Conservation (phyloP, 768 basidiomycete species). For the Naganishia randhawae region DNA sequence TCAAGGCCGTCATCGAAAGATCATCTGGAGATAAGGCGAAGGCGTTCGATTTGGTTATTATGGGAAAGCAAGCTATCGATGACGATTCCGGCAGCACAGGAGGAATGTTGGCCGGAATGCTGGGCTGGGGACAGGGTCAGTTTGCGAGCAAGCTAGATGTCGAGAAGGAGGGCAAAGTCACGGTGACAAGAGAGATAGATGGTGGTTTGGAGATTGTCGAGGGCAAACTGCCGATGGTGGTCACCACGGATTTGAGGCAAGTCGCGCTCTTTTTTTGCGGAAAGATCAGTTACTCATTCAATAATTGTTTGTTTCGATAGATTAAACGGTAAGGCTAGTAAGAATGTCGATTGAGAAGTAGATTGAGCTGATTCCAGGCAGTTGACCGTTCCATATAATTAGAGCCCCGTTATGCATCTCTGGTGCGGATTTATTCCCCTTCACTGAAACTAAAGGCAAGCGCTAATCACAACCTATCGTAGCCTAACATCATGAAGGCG, state of each 20-base stretch:
- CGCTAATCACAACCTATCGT: neutral
- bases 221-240: constrained; percentile 72
- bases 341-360: constrained; percentile 22
- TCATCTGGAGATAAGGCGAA: constrained; percentile 53
- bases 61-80: constrained; percentile 98
- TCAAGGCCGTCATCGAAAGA: constrained; percentile 69
- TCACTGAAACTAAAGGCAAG: neutral
- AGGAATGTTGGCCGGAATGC: constrained; percentile 90
- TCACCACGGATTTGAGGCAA: constrained; percentile 89
- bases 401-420: constrained; percentile 96
- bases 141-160: constrained; percentile 83
- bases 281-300: neutral
- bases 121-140: constrained; percentile 90
- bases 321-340: constrained; percentile 61
- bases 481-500: constrained; percentile 58
- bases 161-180: constrained; percentile 61
- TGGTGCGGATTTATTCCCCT: constrained; percentile 49
- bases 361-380: neutral
- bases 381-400: constrained; percentile 30
- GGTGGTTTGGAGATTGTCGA: constrained; percentile 82
- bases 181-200: constrained; percentile 85
- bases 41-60: constrained; percentile 77
- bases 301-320: constrained; percentile 49
- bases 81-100: constrained; percentile 94
- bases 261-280: constrained; percentile 38